Conservation (phyloP, 2,329 filamentous ascomycete genomes). For the Fusarium praegraminearum region DNA sequence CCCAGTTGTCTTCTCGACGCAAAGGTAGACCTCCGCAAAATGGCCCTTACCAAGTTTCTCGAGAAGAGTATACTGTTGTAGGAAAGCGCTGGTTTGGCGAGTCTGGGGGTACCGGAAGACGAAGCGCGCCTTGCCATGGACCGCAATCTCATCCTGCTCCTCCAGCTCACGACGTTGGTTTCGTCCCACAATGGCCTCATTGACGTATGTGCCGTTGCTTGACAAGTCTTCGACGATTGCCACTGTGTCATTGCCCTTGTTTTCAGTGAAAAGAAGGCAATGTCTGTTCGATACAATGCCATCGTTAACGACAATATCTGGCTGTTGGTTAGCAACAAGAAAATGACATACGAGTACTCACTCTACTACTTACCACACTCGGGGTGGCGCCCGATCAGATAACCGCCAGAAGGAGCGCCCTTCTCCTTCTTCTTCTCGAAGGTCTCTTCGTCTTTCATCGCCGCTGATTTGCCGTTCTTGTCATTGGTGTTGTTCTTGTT, state of each 20-base stretch:
- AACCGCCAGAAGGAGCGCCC: constrained; percentile 79
- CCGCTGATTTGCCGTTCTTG: constrained; percentile 60
- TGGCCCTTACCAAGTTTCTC: constrained; percentile 94
- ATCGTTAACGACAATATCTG: constrained; percentile 78
- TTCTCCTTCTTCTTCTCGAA: constrained; percentile 73
- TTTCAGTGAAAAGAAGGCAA: constrained; percentile 74
- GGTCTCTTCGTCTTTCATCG: constrained; percentile 66
- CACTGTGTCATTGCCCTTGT: constrained; percentile 67
- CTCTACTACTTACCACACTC: constrained; percentile 80
- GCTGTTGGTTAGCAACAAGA: constrained; percentile 14
- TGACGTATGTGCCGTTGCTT: constrained; percentile 96
- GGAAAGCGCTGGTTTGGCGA: constrained; percentile 80
- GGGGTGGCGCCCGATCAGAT: constrained; percentile 90
- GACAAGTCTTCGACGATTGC: constrained; percentile 94
- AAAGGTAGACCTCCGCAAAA: constrained; percentile 93
- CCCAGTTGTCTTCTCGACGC: constrained; percentile 86
- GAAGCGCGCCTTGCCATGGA: constrained; percentile 87
- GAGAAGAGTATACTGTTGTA: constrained; percentile 85
- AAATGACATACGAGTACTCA: neutral
- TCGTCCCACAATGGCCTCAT: constrained; percentile 88
- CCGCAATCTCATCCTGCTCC: constrained; percentile 90
- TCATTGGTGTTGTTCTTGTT: constrained; percentile 55
- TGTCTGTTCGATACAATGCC: constrained; percentile 90
- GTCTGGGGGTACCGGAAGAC: constrained; percentile 90
- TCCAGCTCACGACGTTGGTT: constrained; percentile 91